Evolutionary conservation across 2,329 filamentous ascomycete species (phyloP).

Genomic region (Pseudopyricularia cyperi): DNA sequence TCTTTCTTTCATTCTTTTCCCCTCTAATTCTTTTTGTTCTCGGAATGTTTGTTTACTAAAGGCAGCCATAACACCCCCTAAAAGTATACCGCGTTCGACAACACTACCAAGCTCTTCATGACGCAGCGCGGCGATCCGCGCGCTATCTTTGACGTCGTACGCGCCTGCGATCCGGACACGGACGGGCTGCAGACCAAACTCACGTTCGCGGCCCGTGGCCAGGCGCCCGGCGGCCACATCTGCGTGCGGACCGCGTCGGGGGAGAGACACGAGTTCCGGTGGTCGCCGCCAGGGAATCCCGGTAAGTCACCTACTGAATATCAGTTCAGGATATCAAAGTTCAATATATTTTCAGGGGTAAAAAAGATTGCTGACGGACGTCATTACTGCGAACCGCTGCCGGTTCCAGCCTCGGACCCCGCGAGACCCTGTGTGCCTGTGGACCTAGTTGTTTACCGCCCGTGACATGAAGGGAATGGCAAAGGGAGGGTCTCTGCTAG

Average conservation of each 20-base stretch:
- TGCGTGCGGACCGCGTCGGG: conserved; percentile 24
- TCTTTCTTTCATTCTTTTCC: too few relatives aligned
- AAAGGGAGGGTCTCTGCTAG: too few relatives aligned
- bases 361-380: background rate
- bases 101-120: conserved; percentile 35
- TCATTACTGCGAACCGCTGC: background rate
- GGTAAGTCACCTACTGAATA: conserved; percentile 11
- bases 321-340: background rate
- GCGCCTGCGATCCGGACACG: conserved; percentile 27
- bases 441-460: background rate
- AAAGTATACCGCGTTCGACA: conserved; percentile 26
- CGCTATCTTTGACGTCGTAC: conserved; percentile 24
- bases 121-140: conserved; percentile 27
- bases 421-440: background rate
- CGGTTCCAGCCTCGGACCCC: background rate
- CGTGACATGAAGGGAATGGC: too few relatives aligned
- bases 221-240: conserved; percentile 20
- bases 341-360: background rate
- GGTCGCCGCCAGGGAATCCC: conserved; percentile 24
- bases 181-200: conserved; percentile 24
- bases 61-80: background rate
- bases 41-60: too few relatives aligned
- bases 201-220: conserved; percentile 17
- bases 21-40: too few relatives aligned
- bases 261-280: conserved; percentile 26